phyloP scores from a whole-genome alignment of 2,329 filamentous ascomycete species.

The Neonectria coccinea region DNA sequence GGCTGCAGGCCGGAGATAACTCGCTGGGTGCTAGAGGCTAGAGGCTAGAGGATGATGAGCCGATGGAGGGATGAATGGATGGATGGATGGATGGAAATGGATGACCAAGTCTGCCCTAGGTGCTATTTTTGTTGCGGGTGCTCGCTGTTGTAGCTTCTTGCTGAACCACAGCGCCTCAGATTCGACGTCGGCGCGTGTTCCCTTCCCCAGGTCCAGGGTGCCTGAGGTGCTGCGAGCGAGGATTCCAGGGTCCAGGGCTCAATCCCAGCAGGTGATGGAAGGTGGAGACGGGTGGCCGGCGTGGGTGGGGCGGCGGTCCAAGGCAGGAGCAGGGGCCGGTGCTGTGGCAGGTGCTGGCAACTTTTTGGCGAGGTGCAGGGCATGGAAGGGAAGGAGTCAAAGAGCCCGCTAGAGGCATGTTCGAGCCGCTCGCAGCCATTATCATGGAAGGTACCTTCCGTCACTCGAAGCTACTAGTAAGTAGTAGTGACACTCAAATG shows the following conservation, averaged over 20 bases:
- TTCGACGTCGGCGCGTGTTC: constrained; percentile 15
- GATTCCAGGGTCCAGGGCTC: constrained; percentile 35
- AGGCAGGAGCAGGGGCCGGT: constrained; percentile 17
- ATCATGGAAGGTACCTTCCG: background rate
- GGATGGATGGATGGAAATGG: background rate
- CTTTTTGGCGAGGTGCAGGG: background rate
- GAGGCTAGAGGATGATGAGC: constrained; percentile 2
- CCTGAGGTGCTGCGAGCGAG: constrained; percentile 22
- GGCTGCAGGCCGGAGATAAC: constrained; percentile 2
- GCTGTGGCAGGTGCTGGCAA: constrained; percentile 19
- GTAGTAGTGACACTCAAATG: background rate
- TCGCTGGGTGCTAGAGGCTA: constrained; percentile 1
- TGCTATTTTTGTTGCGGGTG: background rate
- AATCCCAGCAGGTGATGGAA: constrained; percentile 32
- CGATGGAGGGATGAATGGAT: constrained; percentile 3
- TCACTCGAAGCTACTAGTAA: background rate
- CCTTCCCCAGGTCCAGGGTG: constrained; percentile 30
- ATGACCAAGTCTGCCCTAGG: constrained; percentile 9
- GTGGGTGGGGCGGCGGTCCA: constrained; percentile 10
- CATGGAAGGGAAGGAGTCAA: constrained; percentile 5
- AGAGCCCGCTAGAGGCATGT: constrained; percentile 18
- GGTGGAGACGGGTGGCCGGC: constrained; percentile 25
- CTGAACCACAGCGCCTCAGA: background rate
- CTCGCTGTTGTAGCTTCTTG: background rate
- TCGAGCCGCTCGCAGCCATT: background rate